Percentiles rank a stretch among this genome's conserved stretches.
phyloP scores from a whole-genome alignment of 148 eudicot genomes.

The Camellia sinensis region DNA sequence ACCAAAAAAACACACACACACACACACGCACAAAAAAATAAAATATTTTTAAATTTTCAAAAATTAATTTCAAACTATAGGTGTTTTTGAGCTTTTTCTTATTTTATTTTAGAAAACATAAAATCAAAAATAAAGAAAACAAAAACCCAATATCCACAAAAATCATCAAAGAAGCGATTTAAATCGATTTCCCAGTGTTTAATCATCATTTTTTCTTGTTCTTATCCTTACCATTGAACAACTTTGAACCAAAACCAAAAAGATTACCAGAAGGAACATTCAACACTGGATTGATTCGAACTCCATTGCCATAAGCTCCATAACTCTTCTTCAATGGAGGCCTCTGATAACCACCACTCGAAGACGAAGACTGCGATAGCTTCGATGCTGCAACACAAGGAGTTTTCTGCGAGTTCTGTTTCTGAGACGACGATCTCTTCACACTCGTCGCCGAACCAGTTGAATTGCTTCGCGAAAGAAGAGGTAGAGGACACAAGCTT shows the following conservation, averaged over 20 bases:
- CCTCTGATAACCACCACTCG: conserved; percentile 34
- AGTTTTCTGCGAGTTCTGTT: conserved; percentile 25
- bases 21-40: too few species aligned
- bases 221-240: conserved; percentile 52
- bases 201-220: conserved; percentile 35
- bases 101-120: neutral
- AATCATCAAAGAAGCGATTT: neutral
- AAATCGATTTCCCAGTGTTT: neutral
- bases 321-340: conserved; percentile 88
- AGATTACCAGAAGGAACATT: conserved; percentile 58
- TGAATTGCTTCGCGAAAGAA: conserved; percentile 75
- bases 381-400: conserved; percentile 11
- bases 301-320: conserved; percentile 27
- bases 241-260: conserved; percentile 71
- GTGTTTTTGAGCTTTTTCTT: too few species aligned
- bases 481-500: conserved; percentile 70
- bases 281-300: conserved; percentile 51
- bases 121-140: neutral
- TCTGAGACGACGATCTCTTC: conserved; percentile 1
- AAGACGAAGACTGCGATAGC: conserved; percentile 13
- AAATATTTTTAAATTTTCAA: too few species aligned
- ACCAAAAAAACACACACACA: too few species aligned
- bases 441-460: conserved; percentile 55
- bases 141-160: too few species aligned
- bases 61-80: too few species aligned